Base-by-base conservation (phyloP, 1,284 basidiomycete genomes). In the Trametes sp. region DNA sequence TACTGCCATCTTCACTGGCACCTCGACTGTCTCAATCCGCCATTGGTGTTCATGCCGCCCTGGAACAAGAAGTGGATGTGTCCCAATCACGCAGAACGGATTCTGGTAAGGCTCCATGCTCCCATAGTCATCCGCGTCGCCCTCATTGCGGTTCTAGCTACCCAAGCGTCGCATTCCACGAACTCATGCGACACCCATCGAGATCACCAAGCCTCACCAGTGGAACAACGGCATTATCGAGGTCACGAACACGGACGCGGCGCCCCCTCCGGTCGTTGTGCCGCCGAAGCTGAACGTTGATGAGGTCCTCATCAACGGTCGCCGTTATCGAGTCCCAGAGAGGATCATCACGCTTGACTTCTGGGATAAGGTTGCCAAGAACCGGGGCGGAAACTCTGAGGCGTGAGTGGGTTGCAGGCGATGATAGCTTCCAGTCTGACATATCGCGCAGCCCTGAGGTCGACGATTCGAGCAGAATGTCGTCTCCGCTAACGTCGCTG, bases 61-160 rank as follows among this genome's bases (percentile, higher is more conserved):
- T 87, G 92, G 60, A 88, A 87, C 67, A 90, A 90, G 79, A 98
- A 96, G 77, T 99, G 98, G 97, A 98, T 97, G 94, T 99, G 97
- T 78, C 98, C 98, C 2, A 95, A 96, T 72, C 97, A 99, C 75
- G 89, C 89, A 29, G 94, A 97, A 64, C 88, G 89, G 65, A 83
- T 92, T 61, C 76, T 93, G 65, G 92, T 93, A 72, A 74, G 88
- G 50, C 11, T 16, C 5, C n/a, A 23, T 10, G 14, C 59, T 41
- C 23, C 59, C 64, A 29, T 50, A 48, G 28, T 36, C 50, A 13
- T 10, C 29, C 56, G 28, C n/a, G 7, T 8, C 21, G 0, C 26
- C 31, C 26, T 48, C 23, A 54, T 38, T 24, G 42, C 38, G 23
- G 49, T 51, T 33, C 41, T 28, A 96, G 93, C 83, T 83, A 73